phyloP scores from a whole-genome alignment of 495 filamentous ascomycete species.

The Baudoinia panamericana region DNA sequence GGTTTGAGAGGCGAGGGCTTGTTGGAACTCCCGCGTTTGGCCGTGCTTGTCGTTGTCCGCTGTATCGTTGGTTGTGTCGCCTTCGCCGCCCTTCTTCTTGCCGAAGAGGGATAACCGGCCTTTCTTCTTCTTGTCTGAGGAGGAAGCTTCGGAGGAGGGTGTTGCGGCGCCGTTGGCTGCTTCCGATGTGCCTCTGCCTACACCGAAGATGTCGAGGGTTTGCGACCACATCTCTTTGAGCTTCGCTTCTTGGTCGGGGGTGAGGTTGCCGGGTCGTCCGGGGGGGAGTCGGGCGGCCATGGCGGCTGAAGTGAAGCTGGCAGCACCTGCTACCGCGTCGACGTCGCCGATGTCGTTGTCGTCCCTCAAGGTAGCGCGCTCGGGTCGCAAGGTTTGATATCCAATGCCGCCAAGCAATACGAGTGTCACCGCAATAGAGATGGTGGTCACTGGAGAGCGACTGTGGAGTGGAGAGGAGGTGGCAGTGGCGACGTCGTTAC shows the following conservation, averaged over 20 bases:
- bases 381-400: no score
- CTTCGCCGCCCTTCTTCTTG: conserved; percentile 38
- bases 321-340: no score
- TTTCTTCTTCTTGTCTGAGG: conserved; percentile 54
- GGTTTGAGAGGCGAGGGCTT: conserved; percentile 57
- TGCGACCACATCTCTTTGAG: conserved; percentile 75
- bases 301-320: no score
- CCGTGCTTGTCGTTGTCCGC: conserved; percentile 83
- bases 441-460: no score
- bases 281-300: conserved; percentile 41
- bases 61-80: conserved; percentile 21
- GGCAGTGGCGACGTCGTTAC: no score
- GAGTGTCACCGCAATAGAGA: no score
- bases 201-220: conserved; percentile 67
- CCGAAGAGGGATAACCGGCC: conserved; percentile 54
- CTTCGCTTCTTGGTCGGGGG: conserved; percentile 75
- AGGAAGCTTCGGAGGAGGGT: conserved; percentile 19
- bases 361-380: no score
- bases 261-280: conserved; percentile 78
- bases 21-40: conserved; percentile 72
- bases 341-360: no score
- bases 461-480: no score
- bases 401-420: no score
- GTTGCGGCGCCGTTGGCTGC: conserved; percentile 18
- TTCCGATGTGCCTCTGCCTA: conserved; percentile 26